A percentile compares a stretch with the other conserved stretches of the same genome.
Conservation (phyloP, 768 basidiomycete genomes). For the Goffeauzyma gilvescens region DNA sequence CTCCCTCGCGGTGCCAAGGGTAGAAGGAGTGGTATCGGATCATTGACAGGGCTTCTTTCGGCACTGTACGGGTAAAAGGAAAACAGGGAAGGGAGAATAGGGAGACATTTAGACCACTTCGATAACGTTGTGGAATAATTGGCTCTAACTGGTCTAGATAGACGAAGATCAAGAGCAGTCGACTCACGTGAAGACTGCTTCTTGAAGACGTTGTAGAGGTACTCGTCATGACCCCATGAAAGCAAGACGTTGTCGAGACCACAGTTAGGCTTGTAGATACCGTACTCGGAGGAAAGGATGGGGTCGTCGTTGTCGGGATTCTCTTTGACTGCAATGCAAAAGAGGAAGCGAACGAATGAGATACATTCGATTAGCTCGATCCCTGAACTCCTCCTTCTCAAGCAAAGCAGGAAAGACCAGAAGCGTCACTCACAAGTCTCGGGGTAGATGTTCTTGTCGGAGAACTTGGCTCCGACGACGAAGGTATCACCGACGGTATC, state of each 20-base stretch:
- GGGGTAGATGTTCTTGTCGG: slow-evolving; percentile 38
- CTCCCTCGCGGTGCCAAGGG: slow-evolving; percentile 81
- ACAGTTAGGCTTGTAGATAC: slow-evolving; percentile 28
- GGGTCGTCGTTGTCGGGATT: slow-evolving; percentile 29
- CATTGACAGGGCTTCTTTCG: slow-evolving; percentile 68
- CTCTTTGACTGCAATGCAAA: slow-evolving; percentile 9
- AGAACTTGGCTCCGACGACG: slow-evolving; percentile 69
- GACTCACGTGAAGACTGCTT: slow-evolving; percentile 45
- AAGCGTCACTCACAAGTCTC: slow-evolving; percentile 22
- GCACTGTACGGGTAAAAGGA: slow-evolving; percentile 33
- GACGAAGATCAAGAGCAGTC: background rate
- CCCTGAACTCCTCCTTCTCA: background rate
- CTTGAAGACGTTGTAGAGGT: slow-evolving; percentile 65
- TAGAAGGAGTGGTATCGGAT: slow-evolving; percentile 91
- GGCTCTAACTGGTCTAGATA: too few species aligned
- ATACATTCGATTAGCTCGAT: background rate
- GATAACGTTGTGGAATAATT: too few species aligned
- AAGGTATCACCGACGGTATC: slow-evolving; percentile 77
- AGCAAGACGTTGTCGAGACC: slow-evolving; percentile 35
- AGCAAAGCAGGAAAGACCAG: background rate
- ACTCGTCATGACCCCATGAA: slow-evolving; percentile 87
- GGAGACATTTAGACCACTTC: background rate
- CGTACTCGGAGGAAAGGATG: slow-evolving; percentile 22
- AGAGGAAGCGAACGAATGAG: background rate
- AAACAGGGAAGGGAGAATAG: background rate